phyloP scores from a whole-genome alignment of 495 filamentous ascomycete genomes.

The Staphylotrichum tortipilum region DNA sequence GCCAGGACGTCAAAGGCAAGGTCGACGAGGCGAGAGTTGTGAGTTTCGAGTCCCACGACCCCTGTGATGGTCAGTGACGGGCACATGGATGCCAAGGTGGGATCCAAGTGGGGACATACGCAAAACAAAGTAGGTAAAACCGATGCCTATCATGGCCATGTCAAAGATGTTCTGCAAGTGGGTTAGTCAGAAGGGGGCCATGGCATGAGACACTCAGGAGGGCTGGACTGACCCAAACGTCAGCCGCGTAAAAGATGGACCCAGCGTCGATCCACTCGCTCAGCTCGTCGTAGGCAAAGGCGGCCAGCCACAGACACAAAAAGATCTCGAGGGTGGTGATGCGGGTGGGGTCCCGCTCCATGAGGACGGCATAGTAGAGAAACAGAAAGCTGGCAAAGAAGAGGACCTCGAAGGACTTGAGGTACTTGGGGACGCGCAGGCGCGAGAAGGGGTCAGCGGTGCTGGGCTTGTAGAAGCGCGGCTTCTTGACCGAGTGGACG shows the following conservation, averaged over 20 bases:
- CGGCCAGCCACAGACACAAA: conserved; percentile 63
- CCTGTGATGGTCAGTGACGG: conserved; percentile 35
- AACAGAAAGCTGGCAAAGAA: conserved; percentile 78
- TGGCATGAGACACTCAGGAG: background rate
- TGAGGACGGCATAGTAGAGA: conserved; percentile 77
- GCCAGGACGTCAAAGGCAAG: conserved; percentile 80
- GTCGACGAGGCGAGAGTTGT: conserved; percentile 57
- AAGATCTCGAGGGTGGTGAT: conserved; percentile 46
- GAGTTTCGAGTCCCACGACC: conserved; percentile 59
- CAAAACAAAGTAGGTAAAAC: conserved; percentile 58
- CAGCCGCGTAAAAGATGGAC: conserved; percentile 71
- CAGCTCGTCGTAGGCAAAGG: conserved; percentile 82
- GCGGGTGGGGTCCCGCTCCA: conserved; percentile 43
- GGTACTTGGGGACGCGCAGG: conserved; percentile 81
- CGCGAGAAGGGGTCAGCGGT: conserved; percentile 76
- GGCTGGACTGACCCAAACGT: conserved; percentile 56
- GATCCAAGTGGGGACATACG: conserved; percentile 43
- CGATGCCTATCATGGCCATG: conserved; percentile 76
- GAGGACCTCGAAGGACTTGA: conserved; percentile 77
- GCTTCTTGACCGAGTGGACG: conserved; percentile 67
- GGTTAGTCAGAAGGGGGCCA: background rate
- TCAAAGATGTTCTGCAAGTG: conserved; percentile 66
- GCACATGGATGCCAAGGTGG: no score
- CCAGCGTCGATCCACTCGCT: conserved; percentile 78
- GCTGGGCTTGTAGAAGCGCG: conserved; percentile 68